Evolutionary conservation across 1,284 basidiomycete species (phyloP).

Genomic region (Meripilus lineatus): DNA sequence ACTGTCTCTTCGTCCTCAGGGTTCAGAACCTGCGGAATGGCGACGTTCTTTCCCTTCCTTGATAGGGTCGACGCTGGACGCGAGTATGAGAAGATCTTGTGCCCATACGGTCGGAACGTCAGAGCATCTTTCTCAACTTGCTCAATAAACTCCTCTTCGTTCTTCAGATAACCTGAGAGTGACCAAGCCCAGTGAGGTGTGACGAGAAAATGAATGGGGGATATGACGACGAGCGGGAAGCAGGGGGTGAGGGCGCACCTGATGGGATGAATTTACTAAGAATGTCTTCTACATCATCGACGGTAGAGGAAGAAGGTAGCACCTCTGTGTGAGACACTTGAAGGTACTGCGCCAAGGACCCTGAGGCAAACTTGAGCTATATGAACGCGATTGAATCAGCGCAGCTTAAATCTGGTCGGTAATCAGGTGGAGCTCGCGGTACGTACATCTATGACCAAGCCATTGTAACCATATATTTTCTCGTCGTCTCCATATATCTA

Average conservation of each 20-base stretch:
- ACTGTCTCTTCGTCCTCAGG: constrained; percentile 57
- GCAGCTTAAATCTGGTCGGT: background rate
- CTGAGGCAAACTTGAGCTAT: constrained; percentile 83
- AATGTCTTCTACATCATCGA: constrained; percentile 84
- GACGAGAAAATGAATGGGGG: background rate
- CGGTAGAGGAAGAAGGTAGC: constrained; percentile 66
- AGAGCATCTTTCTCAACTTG: constrained; percentile 71
- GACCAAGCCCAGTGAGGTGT: background rate
- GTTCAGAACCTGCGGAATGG: constrained; percentile 33
- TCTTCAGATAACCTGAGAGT: constrained; percentile 59
- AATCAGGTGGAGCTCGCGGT: constrained; percentile 1
- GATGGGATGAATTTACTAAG: constrained; percentile 76
- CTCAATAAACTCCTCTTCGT: constrained; percentile 58
- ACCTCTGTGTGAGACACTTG: constrained; percentile 65
- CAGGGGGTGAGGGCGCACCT: constrained; percentile 35
- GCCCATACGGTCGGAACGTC: constrained; percentile 72
- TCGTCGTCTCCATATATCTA: constrained; percentile 95
- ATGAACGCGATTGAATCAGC: background rate
- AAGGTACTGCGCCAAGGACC: constrained; percentile 77
- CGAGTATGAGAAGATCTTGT: constrained; percentile 72
- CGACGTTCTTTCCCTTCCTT: constrained; percentile 42
- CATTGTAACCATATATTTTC: constrained; percentile 92
- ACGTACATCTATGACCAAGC: constrained; percentile 77
- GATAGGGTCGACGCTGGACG: constrained; percentile 37
- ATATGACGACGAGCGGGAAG: background rate